Base-by-base conservation (phyloP, 257 asterid genomes). In the Scutellaria barbata region DNA sequence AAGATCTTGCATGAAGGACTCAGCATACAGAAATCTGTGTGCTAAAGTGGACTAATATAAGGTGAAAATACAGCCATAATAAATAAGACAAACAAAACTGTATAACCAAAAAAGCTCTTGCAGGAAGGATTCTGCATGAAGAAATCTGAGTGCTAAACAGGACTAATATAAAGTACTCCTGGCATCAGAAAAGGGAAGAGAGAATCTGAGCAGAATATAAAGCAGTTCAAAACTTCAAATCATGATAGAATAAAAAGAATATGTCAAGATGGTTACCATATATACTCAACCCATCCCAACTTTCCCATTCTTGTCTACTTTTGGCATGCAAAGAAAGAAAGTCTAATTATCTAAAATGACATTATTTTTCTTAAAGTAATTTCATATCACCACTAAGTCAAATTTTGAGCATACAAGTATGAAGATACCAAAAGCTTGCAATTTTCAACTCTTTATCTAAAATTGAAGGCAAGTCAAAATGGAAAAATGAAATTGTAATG, bases 121-220 rank as follows among this genome's bases (percentile, higher is more conserved):
- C 80, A 65, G 18, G 47, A 51, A 48, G 52, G 40, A 12, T 33
- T 48, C 35, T 25, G 56, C 13, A 63, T 57, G 37, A 64, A 17
- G 20, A 43, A 74, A 47, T 66, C 55, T 40, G 56, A 35, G 50
- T 8, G 62, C 57, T 13, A 17, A 66, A 53, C 16, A 41, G 58
- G 42, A 55, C 55, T 63, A 57, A 17, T 18, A 58, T 55, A 50
- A 20, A 65, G 37, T 11, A 51, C 9, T 13, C 13, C 17, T 39
- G 22, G n/a, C 68, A 25, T 17, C 35, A 48, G 35, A 30, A 30
- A 30, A 30, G 35, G 35, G 35, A 30, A 37, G 45, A 69, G 60
- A 74, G 41, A 55, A 35, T 16, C 22, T 52, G 71, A n/a, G 71
- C 18, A 68, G 72, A 63, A 30, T 30, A 30, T 30, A 16, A 35